Base-by-base conservation (phyloP, 2,329 filamentous ascomycete genomes). In the Ascochyta clinopodiicola region DNA sequence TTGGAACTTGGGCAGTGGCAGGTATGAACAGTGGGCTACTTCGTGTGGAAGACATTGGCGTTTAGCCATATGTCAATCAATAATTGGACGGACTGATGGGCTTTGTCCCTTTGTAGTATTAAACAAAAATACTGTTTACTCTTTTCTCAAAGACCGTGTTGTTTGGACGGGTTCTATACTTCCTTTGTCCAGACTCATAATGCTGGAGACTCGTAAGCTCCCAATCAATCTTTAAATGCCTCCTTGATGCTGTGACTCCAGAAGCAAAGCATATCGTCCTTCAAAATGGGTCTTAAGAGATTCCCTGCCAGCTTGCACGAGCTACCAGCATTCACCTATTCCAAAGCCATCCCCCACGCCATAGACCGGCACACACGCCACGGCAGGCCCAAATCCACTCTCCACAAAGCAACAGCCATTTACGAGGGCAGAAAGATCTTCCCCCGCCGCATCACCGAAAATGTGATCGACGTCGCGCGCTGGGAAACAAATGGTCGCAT, bases 1-100 rank as follows among this genome's bases (percentile, higher is more conserved):
- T 69, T 53, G 81, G 78, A 6, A 79, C 79, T 0, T 84, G 81
- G 81, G 81, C 81, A 6, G 79, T 79, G 5, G 81, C 80, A 17
- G 81, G 79, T 2, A 77, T 79, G 70, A 80, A 74, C 2, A 76
- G 75, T 67, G 81, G 81, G 9, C 59, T 82, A 52, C 52, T 83
- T 34, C 77, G 80, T 46, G 77, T 83, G 0, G 80, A 83, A 63
- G 81, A 83, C 67, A 52, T 83, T 34, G 68, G 65, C 1, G 64
- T 73, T 4, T 71, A 52, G 46, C 6, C 8, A 15, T 24, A 31
- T 5, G 9, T 31, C 12, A 12, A 31, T 17, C 4, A 5, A 13
- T 6, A 31, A 13, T 10, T 6, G 13, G 13, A 2, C 1, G 12
- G 12, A 13, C 29, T 31, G 12, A 13, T 31, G 4, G 29, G 29